A percentile compares a stretch with the other conserved stretches of the same genome.
phyloP scores from a whole-genome alignment of 345 rosid species.

The Eucalyptus camaldulensis region DNA sequence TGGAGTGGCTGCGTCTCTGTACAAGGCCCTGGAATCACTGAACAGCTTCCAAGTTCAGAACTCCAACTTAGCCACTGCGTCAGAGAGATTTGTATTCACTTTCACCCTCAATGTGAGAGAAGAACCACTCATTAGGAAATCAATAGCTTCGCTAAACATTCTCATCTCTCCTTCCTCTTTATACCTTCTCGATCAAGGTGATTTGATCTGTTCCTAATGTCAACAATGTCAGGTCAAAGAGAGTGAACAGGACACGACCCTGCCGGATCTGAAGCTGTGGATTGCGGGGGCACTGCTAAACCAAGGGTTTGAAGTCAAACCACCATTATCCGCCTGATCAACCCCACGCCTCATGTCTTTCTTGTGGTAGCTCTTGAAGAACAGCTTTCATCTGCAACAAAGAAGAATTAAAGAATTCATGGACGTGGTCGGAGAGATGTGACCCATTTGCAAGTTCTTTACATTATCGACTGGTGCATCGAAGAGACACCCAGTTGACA shows the following conservation, averaged over 20 bases:
- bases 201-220: neutral
- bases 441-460: neutral
- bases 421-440: neutral
- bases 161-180: neutral
- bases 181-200: neutral
- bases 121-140: neutral
- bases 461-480: neutral
- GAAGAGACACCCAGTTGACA: neutral
- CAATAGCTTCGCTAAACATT: neutral
- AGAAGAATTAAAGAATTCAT: neutral
- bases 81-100: conserved; percentile 42
- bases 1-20: conserved; percentile 59
- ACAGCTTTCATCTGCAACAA: neutral
- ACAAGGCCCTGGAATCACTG: conserved; percentile 67
- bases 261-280: conserved; percentile 62
- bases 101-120: conserved; percentile 43
- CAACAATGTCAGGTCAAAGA: conserved; percentile 27
- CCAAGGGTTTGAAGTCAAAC: conserved; percentile 55
- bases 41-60: conserved; percentile 48
- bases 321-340: neutral
- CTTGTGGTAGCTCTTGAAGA: neutral
- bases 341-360: neutral
- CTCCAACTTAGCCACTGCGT: conserved; percentile 46
- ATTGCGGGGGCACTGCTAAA: conserved; percentile 59
- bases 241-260: conserved; percentile 28